Conservation (phyloP, 2,329 filamentous ascomycete genomes). For the Ascochyta koolunga region DNA sequence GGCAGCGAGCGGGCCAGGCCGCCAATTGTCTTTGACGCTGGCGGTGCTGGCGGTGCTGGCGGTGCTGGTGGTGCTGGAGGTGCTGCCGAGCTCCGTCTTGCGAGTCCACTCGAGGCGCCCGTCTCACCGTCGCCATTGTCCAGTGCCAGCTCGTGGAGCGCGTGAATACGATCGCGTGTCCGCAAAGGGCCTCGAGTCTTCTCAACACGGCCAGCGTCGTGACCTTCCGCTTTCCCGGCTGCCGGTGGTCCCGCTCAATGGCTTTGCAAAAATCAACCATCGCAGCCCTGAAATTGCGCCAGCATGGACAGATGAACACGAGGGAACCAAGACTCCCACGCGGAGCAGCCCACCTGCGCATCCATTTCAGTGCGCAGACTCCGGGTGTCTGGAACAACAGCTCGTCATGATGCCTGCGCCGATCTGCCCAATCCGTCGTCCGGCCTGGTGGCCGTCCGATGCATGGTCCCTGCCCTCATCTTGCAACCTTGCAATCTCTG, state of each 20-base stretch:
- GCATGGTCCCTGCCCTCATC: constrained; percentile 3
- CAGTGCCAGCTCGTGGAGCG: no score
- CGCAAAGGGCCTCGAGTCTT: neutral
- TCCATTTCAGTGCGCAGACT: constrained; percentile 12
- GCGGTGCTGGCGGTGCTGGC: no score
- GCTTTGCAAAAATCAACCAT: neutral
- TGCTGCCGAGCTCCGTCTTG: constrained; percentile 17
- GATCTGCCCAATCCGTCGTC: constrained; percentile 12
- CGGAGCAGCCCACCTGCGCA: constrained; percentile 8
- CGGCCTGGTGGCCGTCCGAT: constrained; percentile 12
- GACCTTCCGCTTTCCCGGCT: neutral
- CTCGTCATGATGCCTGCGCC: constrained; percentile 13
- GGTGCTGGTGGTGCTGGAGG: no score
- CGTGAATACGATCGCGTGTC: neutral
- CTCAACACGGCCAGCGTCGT: neutral
- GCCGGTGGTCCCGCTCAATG: no score
- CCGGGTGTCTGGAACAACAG: constrained; percentile 16
- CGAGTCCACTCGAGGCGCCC: constrained; percentile 1
- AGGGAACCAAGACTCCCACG: constrained; percentile 11
- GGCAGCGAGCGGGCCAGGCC: constrained; percentile 14
- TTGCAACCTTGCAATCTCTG: constrained; percentile 8
- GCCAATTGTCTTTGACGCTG: constrained; percentile 16
- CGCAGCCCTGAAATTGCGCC: constrained; percentile 14
- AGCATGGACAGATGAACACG: constrained; percentile 9
- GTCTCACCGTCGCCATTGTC: no score